These are phyloP conservation scores for Plasmodium yoelii DNA, from an alignment of 169 alveolate species.

Conservation along the genomic window DNA sequence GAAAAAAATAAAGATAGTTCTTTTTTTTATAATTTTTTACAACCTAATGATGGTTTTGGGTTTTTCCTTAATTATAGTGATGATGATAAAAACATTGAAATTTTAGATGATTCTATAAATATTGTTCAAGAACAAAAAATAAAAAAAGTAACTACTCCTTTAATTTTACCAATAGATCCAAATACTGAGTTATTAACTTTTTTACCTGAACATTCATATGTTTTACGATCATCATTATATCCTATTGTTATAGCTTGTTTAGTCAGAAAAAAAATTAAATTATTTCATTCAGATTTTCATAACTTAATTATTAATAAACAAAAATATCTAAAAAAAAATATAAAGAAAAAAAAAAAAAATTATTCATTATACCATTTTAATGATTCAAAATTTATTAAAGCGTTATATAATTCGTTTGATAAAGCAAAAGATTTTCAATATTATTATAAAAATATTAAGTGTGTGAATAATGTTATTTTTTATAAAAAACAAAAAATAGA, in stretches of 20 bases:
- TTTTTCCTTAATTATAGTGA: conserved; percentile 66
- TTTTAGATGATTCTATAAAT: conserved; percentile 72
- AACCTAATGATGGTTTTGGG: conserved; percentile 48
- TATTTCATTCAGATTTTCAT: conserved; percentile 24
- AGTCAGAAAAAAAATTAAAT: conserved; percentile 65
- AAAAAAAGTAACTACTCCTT: conserved; percentile 40
- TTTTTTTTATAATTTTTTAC: conserved; percentile 62
- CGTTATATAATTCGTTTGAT: conserved; percentile 49
- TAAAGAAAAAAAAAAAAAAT: conserved; percentile 19
- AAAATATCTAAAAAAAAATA: conserved; percentile 34
- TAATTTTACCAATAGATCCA: conserved; percentile 67
- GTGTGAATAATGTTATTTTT: conserved; percentile 12
- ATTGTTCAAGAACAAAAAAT: conserved; percentile 60
- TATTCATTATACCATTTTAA: conserved; percentile 19
- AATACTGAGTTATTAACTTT: conserved; percentile 48
- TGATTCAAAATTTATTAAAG: conserved; percentile 36
- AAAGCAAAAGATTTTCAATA: conserved; percentile 27
- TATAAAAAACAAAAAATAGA: conserved; percentile 32
- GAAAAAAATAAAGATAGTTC: conserved; percentile 61
- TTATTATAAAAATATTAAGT: conserved; percentile 11
- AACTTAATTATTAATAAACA: conserved; percentile 66
- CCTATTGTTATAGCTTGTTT: conserved; percentile 73
- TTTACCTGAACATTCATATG: conserved; percentile 75
- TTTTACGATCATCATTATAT: conserved; percentile 58
- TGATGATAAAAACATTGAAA: conserved; percentile 54